phyloP scores from a whole-genome alignment of 2,329 filamentous ascomycete genomes.

The Sclerotinia subarctica region DNA sequence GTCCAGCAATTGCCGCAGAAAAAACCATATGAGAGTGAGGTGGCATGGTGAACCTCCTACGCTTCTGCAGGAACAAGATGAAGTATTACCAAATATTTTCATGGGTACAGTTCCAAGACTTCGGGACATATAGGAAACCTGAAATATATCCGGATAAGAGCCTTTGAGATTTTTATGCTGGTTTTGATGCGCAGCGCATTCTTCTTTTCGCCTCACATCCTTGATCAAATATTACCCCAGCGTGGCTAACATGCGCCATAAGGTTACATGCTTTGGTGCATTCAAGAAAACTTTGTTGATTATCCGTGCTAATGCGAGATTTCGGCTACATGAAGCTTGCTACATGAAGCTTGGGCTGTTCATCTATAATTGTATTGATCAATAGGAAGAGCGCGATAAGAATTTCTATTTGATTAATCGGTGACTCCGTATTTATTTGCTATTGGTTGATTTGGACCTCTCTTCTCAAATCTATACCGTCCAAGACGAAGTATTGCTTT shows the following conservation, averaged over 20 bases:
- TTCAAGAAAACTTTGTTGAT: not conserved
- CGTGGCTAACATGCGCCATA: slow-evolving; percentile 13
- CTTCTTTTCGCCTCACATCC: not conserved
- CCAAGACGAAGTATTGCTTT: not conserved
- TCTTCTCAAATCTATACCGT: not conserved
- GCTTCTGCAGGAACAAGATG: slow-evolving; percentile 14
- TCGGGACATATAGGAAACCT: slow-evolving; percentile 16
- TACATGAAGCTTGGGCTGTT: slow-evolving; percentile 9
- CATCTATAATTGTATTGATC: not conserved
- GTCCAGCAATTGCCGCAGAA: slow-evolving; percentile 10
- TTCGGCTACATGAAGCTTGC: slow-evolving; percentile 10
- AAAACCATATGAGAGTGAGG: not conserved
- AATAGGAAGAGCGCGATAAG: slow-evolving; percentile 22
- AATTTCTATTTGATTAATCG: slow-evolving; percentile 19
- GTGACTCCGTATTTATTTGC: slow-evolving; percentile 17
- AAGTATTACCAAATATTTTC: slow-evolving; percentile 22
- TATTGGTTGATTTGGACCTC: not conserved
- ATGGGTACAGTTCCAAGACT: slow-evolving; percentile 10
- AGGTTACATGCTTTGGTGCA: not conserved
- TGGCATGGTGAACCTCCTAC: not conserved
- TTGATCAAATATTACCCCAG: slow-evolving; percentile 1
- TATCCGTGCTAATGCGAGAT: slow-evolving; percentile 1
- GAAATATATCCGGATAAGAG: not conserved
- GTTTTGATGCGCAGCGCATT: not conserved
- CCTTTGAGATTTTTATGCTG: not conserved